phyloP scores from a whole-genome alignment of 2,329 filamentous ascomycete species.

The Diplocarpon mali region DNA sequence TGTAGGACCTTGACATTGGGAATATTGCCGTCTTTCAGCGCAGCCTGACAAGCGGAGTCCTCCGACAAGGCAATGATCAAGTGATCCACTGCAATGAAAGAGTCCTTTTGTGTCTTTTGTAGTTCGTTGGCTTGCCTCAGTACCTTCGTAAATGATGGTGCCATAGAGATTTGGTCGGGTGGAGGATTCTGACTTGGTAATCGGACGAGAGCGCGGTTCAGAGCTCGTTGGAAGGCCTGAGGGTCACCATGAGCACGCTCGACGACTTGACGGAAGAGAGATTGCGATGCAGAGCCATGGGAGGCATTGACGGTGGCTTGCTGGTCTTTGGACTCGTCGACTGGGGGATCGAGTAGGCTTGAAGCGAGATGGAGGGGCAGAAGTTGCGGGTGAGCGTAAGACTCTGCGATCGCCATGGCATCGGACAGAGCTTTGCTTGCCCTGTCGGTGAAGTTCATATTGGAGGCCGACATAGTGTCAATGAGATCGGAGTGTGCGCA shows the following conservation, averaged over 20 bases:
- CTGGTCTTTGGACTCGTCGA: constrained; percentile 71
- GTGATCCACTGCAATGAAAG: constrained; percentile 88
- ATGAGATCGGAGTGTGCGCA: constrained; percentile 19
- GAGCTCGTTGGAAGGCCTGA: constrained; percentile 73
- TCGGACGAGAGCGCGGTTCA: constrained; percentile 87
- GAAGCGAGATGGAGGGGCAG: constrained; percentile 83
- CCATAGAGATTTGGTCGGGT: constrained; percentile 75
- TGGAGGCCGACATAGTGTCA: constrained; percentile 50
- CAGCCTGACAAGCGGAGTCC: constrained; percentile 60
- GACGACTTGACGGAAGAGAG: constrained; percentile 90
- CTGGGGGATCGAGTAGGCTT: constrained; percentile 63
- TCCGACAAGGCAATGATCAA: constrained; percentile 78
- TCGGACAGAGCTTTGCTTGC: constrained; percentile 84
- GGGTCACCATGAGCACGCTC: constrained; percentile 89
- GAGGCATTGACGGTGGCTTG: constrained; percentile 55
- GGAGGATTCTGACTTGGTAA: constrained; percentile 91
- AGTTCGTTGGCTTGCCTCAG: constrained; percentile 77
- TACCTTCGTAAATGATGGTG: constrained; percentile 71
- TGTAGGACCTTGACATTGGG: constrained; percentile 86
- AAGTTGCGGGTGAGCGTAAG: constrained; percentile 86
- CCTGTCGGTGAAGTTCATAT: constrained; percentile 88
- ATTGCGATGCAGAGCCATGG: constrained; percentile 46
- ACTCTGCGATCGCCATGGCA: constrained; percentile 75
- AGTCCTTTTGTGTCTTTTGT: constrained; percentile 96
- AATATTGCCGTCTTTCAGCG: constrained; percentile 76